phyloP scores from a whole-genome alignment of 148 eudicot genomes.

The Dysphania ambrosioides region DNA sequence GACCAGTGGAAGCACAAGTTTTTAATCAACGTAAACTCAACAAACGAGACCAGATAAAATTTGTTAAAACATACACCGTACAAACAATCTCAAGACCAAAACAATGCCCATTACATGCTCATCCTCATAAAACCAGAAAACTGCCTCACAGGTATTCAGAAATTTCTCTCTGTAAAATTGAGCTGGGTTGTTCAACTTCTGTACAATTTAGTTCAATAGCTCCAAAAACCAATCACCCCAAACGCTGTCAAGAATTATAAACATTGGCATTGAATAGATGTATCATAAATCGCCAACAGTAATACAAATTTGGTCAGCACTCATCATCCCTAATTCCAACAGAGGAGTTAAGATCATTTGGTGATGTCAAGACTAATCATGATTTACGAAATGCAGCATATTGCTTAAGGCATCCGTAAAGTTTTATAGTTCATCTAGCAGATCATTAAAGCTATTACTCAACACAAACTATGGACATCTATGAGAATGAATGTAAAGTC shows the following conservation, averaged over 20 bases:
- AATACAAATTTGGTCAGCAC: not conserved
- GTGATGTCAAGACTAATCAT: not conserved
- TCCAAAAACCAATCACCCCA: not conserved
- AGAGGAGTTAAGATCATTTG: not conserved
- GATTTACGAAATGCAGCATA: not conserved
- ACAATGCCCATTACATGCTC: not conserved
- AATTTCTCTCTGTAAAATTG: not conserved
- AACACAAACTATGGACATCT: constrained; percentile 2
- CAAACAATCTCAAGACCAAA: not conserved
- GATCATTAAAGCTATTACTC: not conserved
- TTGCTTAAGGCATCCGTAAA: not conserved
- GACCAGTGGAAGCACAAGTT: not conserved
- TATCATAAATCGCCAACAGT: not conserved
- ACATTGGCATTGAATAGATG: not conserved
- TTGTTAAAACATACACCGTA: not conserved
- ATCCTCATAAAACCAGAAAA: not conserved
- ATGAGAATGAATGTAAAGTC: no score
- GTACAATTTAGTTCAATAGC: not conserved
- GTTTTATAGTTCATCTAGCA: not conserved
- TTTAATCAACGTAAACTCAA: not conserved
- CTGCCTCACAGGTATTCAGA: not conserved
- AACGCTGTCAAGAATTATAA: not conserved
- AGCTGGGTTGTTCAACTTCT: not conserved
- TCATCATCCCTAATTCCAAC: no score
- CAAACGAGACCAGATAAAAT: not conserved